Evolutionary conservation across 2,329 filamentous ascomycete species (phyloP), one percentile per base, ranked within the genome.

Genomic region (Bimuria novae-zelandiae): DNA sequence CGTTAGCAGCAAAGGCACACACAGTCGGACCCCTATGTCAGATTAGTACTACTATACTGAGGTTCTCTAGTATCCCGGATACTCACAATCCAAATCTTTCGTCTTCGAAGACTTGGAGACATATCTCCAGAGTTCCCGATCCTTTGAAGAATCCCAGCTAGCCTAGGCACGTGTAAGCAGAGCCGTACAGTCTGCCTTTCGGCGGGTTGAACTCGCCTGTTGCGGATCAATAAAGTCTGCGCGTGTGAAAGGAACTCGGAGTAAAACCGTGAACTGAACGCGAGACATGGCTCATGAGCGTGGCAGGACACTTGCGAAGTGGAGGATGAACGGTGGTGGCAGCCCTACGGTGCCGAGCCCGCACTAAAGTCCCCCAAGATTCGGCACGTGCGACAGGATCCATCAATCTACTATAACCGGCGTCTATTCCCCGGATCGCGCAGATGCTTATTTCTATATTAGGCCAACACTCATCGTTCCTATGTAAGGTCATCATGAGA

Each of bases 201-300:
- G 1, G 23, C 10, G 2, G 5, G 14, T 8, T 3, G n/a, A 36
- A 71, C 83, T 71, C 82, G 92, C 92, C 60, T 88, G 87, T 41
- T 90, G 89, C 52, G 94, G 94, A 75, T 99, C 93, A 56, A 92
- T 84, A 76, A 99, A 99, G 65, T 89, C 86, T 35, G 89, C 89
- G 51, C 94, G 84, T 30, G 88, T 84, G 67, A 96, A 95, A 21
- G 94, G 94, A n/a, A 97, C 83, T 57, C 92, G 84, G 59, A 99
- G 84, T 67, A 96, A 90, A 54, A 96, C 87, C 12, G 90, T 96
- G 71, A 76, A 83, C 49, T 79, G 78, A 16, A 63, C 56, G 2
- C 57, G 53, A 36, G 66, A 56, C 70, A 72, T 72, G 30, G 32
- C 10, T 30, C 19, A n/a, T n/a, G n/a, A n/a, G n/a, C n/a, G n/a